Base-by-base conservation (phyloP, 78 protist genomes). In the Capsaspora owczarzaki region DNA sequence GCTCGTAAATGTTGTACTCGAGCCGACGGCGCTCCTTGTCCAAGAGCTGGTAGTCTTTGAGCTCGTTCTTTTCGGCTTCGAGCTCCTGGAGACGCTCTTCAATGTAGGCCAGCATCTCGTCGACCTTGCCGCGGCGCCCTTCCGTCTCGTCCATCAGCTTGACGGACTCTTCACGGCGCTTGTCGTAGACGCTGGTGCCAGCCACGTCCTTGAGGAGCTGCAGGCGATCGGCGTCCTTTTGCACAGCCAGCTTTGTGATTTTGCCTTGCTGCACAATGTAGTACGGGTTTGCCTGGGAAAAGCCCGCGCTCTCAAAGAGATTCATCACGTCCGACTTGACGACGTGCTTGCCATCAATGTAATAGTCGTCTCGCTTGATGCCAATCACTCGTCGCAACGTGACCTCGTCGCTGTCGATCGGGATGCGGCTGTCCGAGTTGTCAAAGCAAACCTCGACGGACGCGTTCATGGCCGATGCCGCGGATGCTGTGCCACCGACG, bases 221-320 rank as follows among this genome's bases (percentile, higher is more conserved):
- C 25, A 97, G 89, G 29, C 99, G 86, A 37, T 88, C 92, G 0
- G 47, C 29, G 63, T 95, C 98, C 42, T 82, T 83, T 93, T 95
- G 93, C 69, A 43, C 20, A 42, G 97, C 85, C 37, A 95, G 82
- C 12, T 79, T 44, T n/a, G 40, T 61, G 74, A 96, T 86, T 86
- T 93, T 92, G 25, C 98, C 98, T 86, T 98, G 99, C 83, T 90
- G 98, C 12, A 98, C 98, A 40, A 98, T 98, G 89, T 91, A 96
- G 84, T 97, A 98, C 40, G 99, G 98, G 76, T 98, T 97, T 31
- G 93, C 74, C 22, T 89, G 86, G 14, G 98, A 94, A 56, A 98
- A 90, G 47, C 99, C 99, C 6, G 99, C 98, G 3, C 84, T 83
- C 75, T 98, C 99, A 56, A 98, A 91, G 80, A 97, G 66, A 61